Conservation (phyloP, 2,329 filamentous ascomycete genomes). For the Zymoseptoria passerinii region DNA sequence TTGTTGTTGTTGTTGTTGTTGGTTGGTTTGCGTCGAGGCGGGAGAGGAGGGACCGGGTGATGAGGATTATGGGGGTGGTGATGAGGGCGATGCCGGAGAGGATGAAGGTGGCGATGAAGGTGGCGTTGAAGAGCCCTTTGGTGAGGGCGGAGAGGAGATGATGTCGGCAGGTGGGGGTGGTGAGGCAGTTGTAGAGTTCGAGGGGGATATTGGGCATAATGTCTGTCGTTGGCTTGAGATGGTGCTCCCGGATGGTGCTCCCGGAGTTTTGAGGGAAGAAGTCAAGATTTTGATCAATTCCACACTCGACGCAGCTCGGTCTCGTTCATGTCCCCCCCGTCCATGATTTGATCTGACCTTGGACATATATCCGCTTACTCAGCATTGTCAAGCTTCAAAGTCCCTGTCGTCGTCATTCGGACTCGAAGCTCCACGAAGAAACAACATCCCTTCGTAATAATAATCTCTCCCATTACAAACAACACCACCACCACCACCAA, state of each 20-base stretch:
- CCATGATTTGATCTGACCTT: background rate
- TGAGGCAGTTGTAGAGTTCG: background rate
- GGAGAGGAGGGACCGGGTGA: too few species aligned
- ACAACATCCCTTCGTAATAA: background rate
- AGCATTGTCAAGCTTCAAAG: background rate
- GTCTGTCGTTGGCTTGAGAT: background rate
- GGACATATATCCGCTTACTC: background rate
- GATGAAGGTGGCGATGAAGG: background rate
- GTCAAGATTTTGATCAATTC: background rate
- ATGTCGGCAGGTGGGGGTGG: too few species aligned
- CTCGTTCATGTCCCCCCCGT: too few species aligned
- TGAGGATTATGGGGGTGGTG: too few species aligned
- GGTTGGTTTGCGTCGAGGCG: too few species aligned
- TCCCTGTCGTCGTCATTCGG: conserved; percentile 4
- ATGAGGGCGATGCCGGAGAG: background rate
- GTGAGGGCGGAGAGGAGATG: too few species aligned
- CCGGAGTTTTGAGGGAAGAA: background rate
- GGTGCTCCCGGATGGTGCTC: background rate
- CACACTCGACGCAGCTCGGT: too few species aligned
- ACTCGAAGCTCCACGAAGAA: background rate
- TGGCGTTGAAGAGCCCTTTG: too few species aligned
- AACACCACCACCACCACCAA: conserved; percentile 1
- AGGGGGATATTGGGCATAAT: background rate
- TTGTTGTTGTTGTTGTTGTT: too few species aligned
- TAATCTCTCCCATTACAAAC: conserved; percentile 1